Conservation (phyloP, 208 protist species). For the Blastocrithidia nonstop region DNA sequence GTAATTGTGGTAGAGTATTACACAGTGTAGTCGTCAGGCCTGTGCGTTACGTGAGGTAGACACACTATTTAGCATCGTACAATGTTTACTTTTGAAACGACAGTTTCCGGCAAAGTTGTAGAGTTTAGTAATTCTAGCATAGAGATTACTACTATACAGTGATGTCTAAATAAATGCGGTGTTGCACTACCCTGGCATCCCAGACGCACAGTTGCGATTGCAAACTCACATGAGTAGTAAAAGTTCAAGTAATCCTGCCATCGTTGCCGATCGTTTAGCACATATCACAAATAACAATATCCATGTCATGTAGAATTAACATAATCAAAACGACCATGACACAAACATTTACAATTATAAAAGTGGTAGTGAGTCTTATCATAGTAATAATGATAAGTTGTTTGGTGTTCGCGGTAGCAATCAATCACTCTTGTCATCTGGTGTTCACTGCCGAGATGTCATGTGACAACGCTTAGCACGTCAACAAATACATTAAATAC, state of each 20-base stretch:
- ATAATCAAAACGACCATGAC: too few species aligned
- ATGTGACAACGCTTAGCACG: neutral
- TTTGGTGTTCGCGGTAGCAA: too few species aligned
- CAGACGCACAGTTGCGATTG: slow-evolving; percentile 5
- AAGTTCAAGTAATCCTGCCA: too few species aligned
- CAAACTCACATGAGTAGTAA: too few species aligned
- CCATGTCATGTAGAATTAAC: too few species aligned
- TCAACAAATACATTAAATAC: neutral
- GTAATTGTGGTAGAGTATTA: slow-evolving; percentile 28
- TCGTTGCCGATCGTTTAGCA: too few species aligned
- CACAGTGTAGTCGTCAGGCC: slow-evolving; percentile 13
- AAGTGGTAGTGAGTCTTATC: too few species aligned
- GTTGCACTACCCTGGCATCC: slow-evolving; percentile 36
- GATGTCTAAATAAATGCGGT: slow-evolving; percentile 37
- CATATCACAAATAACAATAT: too few species aligned
- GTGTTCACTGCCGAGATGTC: too few species aligned
- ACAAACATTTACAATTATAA: too few species aligned
- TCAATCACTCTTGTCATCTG: too few species aligned
- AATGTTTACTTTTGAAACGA: slow-evolving; percentile 13
- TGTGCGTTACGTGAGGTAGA: slow-evolving; percentile 51
- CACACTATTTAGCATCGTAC: slow-evolving; percentile 25
- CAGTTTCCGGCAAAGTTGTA: slow-evolving; percentile 10
- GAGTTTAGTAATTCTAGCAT: slow-evolving; percentile 27
- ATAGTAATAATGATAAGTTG: too few species aligned
- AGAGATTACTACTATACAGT: slow-evolving; percentile 27